phyloP scores from a whole-genome alignment of 164 flowering plant species.

The Amborella trichopoda region DNA sequence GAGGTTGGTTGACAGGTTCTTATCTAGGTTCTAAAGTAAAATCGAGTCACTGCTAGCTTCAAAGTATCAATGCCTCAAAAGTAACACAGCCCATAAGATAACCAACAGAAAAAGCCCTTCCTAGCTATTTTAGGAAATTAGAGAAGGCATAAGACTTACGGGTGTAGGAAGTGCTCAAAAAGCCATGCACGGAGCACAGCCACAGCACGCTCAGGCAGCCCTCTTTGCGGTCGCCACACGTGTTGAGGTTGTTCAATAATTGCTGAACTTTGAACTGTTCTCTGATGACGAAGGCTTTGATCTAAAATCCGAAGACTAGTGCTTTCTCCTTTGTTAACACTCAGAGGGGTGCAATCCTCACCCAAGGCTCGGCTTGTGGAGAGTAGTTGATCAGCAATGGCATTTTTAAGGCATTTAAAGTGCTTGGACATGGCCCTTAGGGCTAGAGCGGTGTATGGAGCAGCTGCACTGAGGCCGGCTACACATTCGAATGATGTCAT shows the following conservation, averaged over 20 bases:
- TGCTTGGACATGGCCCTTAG: conserved; percentile 63
- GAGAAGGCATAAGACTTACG: conserved; percentile 34
- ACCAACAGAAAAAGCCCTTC: neutral
- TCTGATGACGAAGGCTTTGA: conserved; percentile 22
- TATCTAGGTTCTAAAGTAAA: neutral
- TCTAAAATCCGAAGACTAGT: conserved; percentile 19
- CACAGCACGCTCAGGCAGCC: conserved; percentile 85
- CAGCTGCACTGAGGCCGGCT: conserved; percentile 65
- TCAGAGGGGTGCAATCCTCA: conserved; percentile 9
- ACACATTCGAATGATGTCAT: conserved; percentile 75
- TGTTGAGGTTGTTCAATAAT: conserved; percentile 41
- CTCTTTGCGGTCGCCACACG: conserved; percentile 86
- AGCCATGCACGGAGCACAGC: conserved; percentile 77
- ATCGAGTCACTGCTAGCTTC: neutral
- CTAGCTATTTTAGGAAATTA: too few relatives aligned
- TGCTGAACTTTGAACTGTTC: conserved; percentile 23
- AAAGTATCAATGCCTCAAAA: neutral
- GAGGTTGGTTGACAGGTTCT: neutral
- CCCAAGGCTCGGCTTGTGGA: conserved; percentile 23
- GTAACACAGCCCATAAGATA: neutral
- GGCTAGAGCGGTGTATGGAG: conserved; percentile 59
- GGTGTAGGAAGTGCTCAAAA: conserved; percentile 83
- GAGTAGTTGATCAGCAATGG: conserved; percentile 57
- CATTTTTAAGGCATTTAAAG: conserved; percentile 53
- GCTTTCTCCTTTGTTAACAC: conserved; percentile 18